phyloP scores from a whole-genome alignment of 179 eudicot species.

The Beta lomatogona region DNA sequence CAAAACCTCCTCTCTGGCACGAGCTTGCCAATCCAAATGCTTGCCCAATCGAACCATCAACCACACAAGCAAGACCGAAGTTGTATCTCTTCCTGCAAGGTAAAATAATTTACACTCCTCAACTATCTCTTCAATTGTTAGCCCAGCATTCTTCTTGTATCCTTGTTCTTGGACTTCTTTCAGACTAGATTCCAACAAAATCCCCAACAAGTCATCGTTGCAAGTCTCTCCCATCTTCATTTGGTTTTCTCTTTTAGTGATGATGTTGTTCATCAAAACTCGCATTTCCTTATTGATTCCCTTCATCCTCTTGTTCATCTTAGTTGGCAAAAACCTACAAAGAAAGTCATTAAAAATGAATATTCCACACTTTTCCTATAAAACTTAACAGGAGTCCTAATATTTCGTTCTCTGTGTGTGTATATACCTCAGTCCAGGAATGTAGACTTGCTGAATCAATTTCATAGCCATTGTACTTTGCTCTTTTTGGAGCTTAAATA shows the following conservation, averaged over 20 bases:
- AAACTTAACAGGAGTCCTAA: too few species aligned
- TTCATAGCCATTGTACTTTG: constrained; percentile 26
- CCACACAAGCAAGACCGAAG: constrained; percentile 35
- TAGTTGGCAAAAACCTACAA: constrained; percentile 38
- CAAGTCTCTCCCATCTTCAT: constrained; percentile 26
- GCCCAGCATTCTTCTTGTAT: constrained; percentile 30
- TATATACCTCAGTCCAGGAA: constrained; percentile 36
- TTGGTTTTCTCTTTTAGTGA: constrained; percentile 31
- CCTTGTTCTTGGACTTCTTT: constrained; percentile 33
- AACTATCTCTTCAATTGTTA: constrained; percentile 34
- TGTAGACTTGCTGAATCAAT: constrained; percentile 29
- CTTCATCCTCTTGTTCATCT: constrained; percentile 37
- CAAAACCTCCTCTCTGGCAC: constrained; percentile 37
- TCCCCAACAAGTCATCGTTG: constrained; percentile 32
- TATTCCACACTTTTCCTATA: neutral
- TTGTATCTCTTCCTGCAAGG: constrained; percentile 38
- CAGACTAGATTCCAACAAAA: constrained; percentile 31
- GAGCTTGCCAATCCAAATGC: constrained; percentile 35
- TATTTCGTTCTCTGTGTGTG: neutral
- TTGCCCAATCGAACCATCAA: constrained; percentile 29
- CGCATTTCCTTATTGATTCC: constrained; percentile 34
- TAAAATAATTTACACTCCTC: constrained; percentile 37
- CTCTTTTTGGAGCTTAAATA: constrained; percentile 31
- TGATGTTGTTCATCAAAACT: constrained; percentile 29
- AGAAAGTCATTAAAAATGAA: neutral